A percentile compares a stretch with the other conserved stretches of the same genome.
Evolutionary conservation across 176 grass and related monocot species (phyloP).

Genomic region (Hsuehochloa calcarea): DNA sequence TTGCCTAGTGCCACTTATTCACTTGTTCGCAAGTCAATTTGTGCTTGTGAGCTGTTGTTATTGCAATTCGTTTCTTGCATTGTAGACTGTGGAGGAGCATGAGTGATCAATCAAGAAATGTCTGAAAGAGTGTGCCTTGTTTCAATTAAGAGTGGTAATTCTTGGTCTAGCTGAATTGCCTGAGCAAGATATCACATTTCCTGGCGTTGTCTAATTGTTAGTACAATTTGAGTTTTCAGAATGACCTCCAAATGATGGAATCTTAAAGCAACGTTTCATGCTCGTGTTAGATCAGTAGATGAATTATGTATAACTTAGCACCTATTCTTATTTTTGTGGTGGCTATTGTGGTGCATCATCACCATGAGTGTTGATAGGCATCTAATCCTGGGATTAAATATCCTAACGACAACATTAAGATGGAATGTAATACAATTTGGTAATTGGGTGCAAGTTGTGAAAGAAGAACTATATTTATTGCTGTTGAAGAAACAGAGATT

Average conservation of each 20-base stretch:
- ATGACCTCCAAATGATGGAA: background rate
- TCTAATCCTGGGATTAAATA: background rate
- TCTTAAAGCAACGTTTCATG: background rate
- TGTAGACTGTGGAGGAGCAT: background rate
- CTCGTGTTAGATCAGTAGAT: background rate
- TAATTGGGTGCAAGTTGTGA: background rate
- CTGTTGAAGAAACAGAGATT: background rate
- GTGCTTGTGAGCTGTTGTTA: background rate
- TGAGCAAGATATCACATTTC: background rate
- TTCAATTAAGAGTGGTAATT: background rate
- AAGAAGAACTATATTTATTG: background rate
- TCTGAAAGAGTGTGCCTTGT: background rate
- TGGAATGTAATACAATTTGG: background rate
- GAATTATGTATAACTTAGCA: background rate
- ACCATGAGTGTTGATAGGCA: background rate
- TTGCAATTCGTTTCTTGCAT: background rate
- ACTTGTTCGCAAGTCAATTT: slow-evolving; percentile 31
- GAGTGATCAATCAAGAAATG: background rate
- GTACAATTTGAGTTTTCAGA: background rate
- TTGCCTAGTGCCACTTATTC: background rate
- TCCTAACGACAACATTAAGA: background rate
- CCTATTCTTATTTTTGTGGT: background rate
- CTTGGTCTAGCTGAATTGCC: background rate
- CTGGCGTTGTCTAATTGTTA: background rate
- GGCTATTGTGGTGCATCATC: background rate